These are phyloP conservation scores for Nemania sp. DNA, from an alignment of 2,329 filamentous ascomycete species.

Conservation along the genomic window DNA sequence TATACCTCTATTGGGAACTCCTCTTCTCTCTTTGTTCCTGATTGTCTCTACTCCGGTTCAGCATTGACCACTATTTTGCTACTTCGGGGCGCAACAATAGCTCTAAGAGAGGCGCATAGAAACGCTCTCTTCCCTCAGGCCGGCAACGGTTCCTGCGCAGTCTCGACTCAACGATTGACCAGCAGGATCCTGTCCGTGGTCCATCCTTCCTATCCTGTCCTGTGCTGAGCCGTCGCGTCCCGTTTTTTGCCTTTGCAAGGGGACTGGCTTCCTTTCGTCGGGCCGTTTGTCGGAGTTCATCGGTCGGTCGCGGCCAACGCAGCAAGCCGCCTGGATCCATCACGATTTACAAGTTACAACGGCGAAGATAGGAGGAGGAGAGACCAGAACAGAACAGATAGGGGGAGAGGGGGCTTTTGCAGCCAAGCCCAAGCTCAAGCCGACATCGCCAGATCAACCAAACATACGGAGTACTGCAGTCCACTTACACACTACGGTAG, in stretches of 20 bases:
- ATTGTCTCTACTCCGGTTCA: slow-evolving; percentile 4
- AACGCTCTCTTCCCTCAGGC: background rate
- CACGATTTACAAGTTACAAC: background rate
- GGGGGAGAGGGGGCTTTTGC: too few relatives aligned
- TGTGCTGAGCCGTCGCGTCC: slow-evolving; percentile 2
- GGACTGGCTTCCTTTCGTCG: background rate
- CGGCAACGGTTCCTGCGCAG: slow-evolving; percentile 2
- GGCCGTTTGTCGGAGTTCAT: slow-evolving; percentile 23
- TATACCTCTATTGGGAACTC: slow-evolving; percentile 9
- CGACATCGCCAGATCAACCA: too few relatives aligned
- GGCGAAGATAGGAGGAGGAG: background rate
- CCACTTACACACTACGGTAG: too few relatives aligned
- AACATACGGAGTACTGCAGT: too few relatives aligned
- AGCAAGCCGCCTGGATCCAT: slow-evolving; percentile 8
- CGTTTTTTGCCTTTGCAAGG: background rate
- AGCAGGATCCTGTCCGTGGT: background rate
- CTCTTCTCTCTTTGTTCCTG: slow-evolving; percentile 10
- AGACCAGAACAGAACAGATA: background rate
- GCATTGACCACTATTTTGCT: background rate
- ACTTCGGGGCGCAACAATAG: background rate
- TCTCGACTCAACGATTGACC: slow-evolving; percentile 5
- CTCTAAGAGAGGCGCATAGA: background rate
- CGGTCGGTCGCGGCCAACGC: slow-evolving; percentile 20
- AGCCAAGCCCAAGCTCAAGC: slow-evolving; percentile 4
- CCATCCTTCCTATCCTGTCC: background rate